A percentile compares a stretch with the other conserved stretches of the same genome.
Conservation (phyloP, 345 rosid genomes). For the Euphorbia pulcherrima region DNA sequence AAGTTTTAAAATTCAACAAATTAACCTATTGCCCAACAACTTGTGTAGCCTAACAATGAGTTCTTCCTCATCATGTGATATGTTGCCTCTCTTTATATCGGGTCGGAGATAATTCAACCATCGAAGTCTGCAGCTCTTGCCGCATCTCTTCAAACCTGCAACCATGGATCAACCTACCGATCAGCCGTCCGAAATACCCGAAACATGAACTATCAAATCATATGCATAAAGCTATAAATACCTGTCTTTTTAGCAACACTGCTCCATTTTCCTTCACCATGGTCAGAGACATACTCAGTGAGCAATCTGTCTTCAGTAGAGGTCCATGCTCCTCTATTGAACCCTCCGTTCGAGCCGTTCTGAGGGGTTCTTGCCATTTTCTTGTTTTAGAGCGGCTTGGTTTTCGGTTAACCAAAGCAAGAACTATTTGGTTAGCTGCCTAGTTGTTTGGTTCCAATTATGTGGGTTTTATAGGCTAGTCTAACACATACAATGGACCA, state of each 20-base stretch:
- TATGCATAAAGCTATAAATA: too few species aligned
- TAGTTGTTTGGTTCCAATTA: too few species aligned
- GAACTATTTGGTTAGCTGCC: too few species aligned
- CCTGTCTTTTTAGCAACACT: constrained; percentile 26
- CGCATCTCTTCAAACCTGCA: constrained; percentile 35
- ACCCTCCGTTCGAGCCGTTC: constrained; percentile 19
- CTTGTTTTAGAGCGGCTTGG: too few species aligned
- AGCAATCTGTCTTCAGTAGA: constrained; percentile 28
- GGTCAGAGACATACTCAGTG: constrained; percentile 23
- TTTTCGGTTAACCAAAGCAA: too few species aligned
- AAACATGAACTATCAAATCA: too few species aligned
- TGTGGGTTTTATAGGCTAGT: too few species aligned
- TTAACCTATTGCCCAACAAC: constrained; percentile 46
- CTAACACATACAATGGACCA: too few species aligned
- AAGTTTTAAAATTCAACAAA: background rate
- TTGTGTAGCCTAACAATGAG: constrained; percentile 38
- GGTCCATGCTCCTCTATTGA: constrained; percentile 39
- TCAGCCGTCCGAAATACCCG: too few species aligned
- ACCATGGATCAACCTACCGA: too few species aligned
- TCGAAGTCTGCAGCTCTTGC: constrained; percentile 35
- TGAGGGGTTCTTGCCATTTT: constrained; percentile 28
- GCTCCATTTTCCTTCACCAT: constrained; percentile 39
- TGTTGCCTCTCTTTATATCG: constrained; percentile 32
- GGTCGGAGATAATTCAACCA: constrained; percentile 38
- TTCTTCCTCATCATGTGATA: constrained; percentile 32